Conservation (phyloP, 495 filamentous ascomycete genomes). For the Penicillium chermesinum region DNA sequence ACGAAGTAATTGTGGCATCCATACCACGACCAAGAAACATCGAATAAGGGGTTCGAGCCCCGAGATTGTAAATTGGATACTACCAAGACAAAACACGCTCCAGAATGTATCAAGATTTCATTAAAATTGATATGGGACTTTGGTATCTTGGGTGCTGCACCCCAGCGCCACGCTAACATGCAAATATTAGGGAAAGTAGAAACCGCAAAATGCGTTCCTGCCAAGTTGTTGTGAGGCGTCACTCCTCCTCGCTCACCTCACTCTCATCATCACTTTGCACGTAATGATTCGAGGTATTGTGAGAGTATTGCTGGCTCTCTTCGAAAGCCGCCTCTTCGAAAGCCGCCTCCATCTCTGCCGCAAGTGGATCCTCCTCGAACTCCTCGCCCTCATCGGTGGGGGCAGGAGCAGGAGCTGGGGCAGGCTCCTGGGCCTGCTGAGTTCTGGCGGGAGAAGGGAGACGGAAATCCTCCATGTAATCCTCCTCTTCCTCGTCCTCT, state of each 20-base stretch:
- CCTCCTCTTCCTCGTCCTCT: slow-evolving; percentile 38
- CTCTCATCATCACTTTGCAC: slow-evolving; percentile 45
- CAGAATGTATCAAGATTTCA: neutral
- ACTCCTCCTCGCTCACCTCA: slow-evolving; percentile 48
- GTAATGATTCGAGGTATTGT: slow-evolving; percentile 29
- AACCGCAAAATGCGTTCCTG: slow-evolving; percentile 4
- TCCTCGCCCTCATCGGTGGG: slow-evolving; percentile 22
- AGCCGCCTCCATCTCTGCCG: slow-evolving; percentile 46
- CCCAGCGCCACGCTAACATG: slow-evolving; percentile 17
- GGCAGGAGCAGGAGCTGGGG: slow-evolving; percentile 4
- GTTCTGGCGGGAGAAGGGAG: slow-evolving; percentile 36
- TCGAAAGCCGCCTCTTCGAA: slow-evolving; percentile 41
- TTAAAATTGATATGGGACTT: neutral
- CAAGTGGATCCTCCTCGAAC: slow-evolving; percentile 41
- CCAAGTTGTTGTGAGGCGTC: slow-evolving; percentile 4
- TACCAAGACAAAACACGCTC: too few relatives aligned
- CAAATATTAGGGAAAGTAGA: slow-evolving; percentile 5
- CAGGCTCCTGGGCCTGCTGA: slow-evolving; percentile 10
- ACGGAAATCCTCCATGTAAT: slow-evolving; percentile 37
- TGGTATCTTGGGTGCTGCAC: slow-evolving; percentile 14
- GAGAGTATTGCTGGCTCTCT: slow-evolving; percentile 31
- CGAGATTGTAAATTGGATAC: too few relatives aligned
- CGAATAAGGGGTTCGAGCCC: too few relatives aligned
- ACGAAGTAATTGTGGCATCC: too few relatives aligned
- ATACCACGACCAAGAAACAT: too few relatives aligned